Base-by-base conservation (phyloP, 768 basidiomycete species). In the Mycena alexandri region DNA sequence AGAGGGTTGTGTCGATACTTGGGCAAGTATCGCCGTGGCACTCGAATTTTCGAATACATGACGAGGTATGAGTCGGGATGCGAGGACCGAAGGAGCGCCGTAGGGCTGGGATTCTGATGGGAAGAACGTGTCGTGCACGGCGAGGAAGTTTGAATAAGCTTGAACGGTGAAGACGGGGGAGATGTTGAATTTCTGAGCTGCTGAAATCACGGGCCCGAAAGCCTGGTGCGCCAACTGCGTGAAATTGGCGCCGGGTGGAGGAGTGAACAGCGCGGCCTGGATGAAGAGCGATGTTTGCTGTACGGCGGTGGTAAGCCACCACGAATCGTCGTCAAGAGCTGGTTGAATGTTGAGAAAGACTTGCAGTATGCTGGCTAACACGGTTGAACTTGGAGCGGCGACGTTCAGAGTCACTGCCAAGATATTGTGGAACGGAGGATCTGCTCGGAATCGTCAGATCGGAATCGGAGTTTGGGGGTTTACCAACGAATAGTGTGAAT, bases 401-500 rank as follows among this genome's bases (percentile, higher is more conserved):
- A 58, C 57, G 29, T 25, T 58, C 0, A 58, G 57, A 47, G 57
- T 58, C 22, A 34, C 33, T 34, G 0, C 57, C 58, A 50, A 41
- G 58, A 50, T 50, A 16, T 60, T 60, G 44, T 50, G 58, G 34
- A 38, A 60, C n/a, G 46, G 34, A 13, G 58, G 47, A 50, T 60
- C 47, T 55, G 21, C n/a, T 52, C 25, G 21, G 29, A 34, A 34
- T 16, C 24, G 36, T 57, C 43, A 33, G 9, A 44, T n/a, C 5
- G 25, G 12, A 21, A 44, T 44, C 24, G 34, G 34, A 25, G 33
- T 13, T 56, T 43, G 13, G 14, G 25, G 29, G n/a, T 19, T 17
- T 24, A 58, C 57, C 38, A 42, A 58, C 44, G 44, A 47, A 44
- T 58, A 29, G 47, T n/a, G 25, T 60, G 43, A 50, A 60, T 80